These are phyloP conservation scores for Entomophthora muscae DNA, from an alignment of 371 early-diverging fungal genomes.

Conservation along the genomic window DNA sequence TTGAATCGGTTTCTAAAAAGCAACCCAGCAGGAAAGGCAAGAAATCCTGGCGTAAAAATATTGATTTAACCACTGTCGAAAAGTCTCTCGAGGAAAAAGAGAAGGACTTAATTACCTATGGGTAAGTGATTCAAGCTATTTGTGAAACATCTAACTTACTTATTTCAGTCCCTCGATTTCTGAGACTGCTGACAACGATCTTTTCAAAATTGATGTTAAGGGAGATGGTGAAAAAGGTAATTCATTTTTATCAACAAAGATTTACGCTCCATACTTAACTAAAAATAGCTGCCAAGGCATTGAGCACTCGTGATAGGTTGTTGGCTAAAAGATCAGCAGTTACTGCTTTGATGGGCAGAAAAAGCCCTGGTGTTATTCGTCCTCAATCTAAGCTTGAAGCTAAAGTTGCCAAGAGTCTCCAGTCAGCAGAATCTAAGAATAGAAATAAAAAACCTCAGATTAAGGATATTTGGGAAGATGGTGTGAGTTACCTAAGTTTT, in stretches of 20 bases:
- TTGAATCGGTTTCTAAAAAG: conserved; percentile 1
- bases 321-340: not conserved
- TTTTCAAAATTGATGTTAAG: not conserved
- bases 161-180: not conserved
- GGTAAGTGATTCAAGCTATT: conserved; percentile 26
- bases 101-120: conserved; percentile 40
- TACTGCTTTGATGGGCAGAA: not conserved
- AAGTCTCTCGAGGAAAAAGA: conserved; percentile 54
- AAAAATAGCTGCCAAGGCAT: not conserved
- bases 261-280: not conserved
- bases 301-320: not conserved
- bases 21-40: conserved; percentile 64
- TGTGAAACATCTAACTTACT: not conserved
- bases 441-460: not conserved
- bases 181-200: not conserved
- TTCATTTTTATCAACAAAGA: not conserved
- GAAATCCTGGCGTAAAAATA: conserved; percentile 84
- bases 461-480: not conserved
- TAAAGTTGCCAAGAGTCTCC: not conserved
- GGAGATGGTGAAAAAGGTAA: not conserved
- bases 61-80: conserved; percentile 67
- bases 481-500: not conserved
- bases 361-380: not conserved
- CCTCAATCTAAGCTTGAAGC: not conserved
- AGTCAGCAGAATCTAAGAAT: not conserved